phyloP scores from a whole-genome alignment of 768 basidiomycete genomes.

The Sistotremastrum suecicum region DNA sequence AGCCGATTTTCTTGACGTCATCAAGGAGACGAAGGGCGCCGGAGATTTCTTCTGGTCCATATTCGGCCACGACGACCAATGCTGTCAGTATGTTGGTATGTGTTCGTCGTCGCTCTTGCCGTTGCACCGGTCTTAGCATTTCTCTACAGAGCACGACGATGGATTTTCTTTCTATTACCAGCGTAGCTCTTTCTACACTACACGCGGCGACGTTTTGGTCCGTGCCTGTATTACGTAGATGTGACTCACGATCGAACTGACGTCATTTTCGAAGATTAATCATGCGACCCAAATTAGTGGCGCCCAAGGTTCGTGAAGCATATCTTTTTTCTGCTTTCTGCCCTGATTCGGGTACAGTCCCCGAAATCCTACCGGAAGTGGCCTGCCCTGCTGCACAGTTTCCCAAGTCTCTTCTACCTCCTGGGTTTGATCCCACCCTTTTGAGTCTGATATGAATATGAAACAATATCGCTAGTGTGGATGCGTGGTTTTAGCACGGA shows the following conservation, averaged over 20 bases:
- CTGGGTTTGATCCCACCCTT: not conserved
- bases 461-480: too few species aligned
- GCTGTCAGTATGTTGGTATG: constrained; percentile 10
- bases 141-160: constrained; percentile 9
- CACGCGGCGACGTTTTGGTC: constrained; percentile 5
- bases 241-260: constrained; percentile 3
- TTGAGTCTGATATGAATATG: too few species aligned
- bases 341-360: not conserved
- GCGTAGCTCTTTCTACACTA: not conserved
- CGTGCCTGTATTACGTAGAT: constrained; percentile 3
- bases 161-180: constrained; percentile 12
- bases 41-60: constrained; percentile 17
- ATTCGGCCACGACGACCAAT: constrained; percentile 13
- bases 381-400: constrained; percentile 2
- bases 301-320: not conserved
- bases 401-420: constrained; percentile 1
- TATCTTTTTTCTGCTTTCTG: not conserved
- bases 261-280: not conserved
- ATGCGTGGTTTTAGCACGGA: too few species aligned
- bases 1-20: constrained; percentile 7
- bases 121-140: too few species aligned
- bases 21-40: constrained; percentile 6
- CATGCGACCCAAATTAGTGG: constrained; percentile 1
- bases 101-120: too few species aligned
- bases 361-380: constrained; percentile 4